Conservation (phyloP, 805 yeast species). For the Saturnispora kantuleensis region DNA sequence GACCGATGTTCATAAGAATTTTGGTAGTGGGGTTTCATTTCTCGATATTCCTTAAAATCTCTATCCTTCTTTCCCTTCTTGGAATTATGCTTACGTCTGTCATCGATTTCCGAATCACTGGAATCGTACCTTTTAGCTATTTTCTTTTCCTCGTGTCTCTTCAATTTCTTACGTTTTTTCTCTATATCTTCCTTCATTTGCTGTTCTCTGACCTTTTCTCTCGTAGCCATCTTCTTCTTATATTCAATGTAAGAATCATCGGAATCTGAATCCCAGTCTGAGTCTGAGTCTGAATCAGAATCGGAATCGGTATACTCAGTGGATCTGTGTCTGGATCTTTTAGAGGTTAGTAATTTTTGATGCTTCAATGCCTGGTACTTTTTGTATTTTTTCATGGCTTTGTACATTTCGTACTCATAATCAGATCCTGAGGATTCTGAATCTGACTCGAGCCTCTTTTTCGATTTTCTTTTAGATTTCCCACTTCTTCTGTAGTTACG, state of each 20-base stretch:
- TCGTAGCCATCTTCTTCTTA: neutral
- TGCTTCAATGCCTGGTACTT: slow-evolving; percentile 3
- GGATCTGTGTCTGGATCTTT: neutral
- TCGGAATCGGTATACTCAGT: neutral
- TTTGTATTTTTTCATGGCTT: too few relatives aligned
- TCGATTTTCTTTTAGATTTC: neutral
- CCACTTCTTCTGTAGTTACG: neutral
- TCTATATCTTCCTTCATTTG: neutral
- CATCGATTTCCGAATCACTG: too few relatives aligned
- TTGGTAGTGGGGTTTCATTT: too few relatives aligned
- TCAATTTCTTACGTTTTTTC: neutral
- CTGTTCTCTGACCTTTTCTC: neutral
- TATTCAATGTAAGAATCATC: neutral
- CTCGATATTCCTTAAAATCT: too few relatives aligned
- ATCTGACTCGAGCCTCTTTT: slow-evolving; percentile 11
- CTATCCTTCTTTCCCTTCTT: too few relatives aligned
- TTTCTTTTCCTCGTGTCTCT: too few relatives aligned
- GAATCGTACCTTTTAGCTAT: too few relatives aligned
- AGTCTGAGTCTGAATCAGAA: slow-evolving; percentile 1
- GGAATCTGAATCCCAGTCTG: neutral
- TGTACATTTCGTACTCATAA: too few relatives aligned
- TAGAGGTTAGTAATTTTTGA: slow-evolving; percentile 1
- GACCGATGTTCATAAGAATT: too few relatives aligned
- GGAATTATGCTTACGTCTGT: too few relatives aligned
- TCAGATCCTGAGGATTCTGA: slow-evolving; percentile 8